Evolutionary conservation across 2,329 filamentous ascomycete species (phyloP).

Genomic region (Calonectria pseudoturangicola): DNA sequence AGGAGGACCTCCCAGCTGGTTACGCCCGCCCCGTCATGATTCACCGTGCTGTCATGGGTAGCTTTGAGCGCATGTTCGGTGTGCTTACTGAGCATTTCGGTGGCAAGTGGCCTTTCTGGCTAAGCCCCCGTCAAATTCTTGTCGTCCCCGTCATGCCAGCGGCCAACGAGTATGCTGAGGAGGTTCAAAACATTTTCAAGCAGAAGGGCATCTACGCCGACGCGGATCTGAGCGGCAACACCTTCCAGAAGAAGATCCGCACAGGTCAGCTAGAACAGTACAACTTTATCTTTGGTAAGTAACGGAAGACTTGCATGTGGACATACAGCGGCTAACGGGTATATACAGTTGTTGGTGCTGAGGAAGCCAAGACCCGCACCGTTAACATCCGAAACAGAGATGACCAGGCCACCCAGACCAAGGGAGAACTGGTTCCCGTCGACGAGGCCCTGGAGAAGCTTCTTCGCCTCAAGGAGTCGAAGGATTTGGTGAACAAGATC

Average conservation of each 20-base stretch:
- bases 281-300: conserved; percentile 85
- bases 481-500: conserved; percentile 60
- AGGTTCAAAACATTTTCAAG: conserved; percentile 82
- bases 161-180: conserved; percentile 85
- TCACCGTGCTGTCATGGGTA: conserved; percentile 86
- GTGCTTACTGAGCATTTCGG: conserved; percentile 90
- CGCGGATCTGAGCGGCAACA: conserved; percentile 79
- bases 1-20: conserved; percentile 75
- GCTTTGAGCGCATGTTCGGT: conserved; percentile 80
- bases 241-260: conserved; percentile 92
- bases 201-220: conserved; percentile 80
- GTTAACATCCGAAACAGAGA: conserved; percentile 80
- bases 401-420: conserved; percentile 76
- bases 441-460: conserved; percentile 75
- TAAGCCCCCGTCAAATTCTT: conserved; percentile 86
- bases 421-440: conserved; percentile 75
- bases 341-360: conserved; percentile 74
- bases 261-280: conserved; percentile 87
- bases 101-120: conserved; percentile 93
- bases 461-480: conserved; percentile 69
- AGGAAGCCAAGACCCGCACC: conserved; percentile 75
- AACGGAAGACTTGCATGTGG: not conserved
- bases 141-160: conserved; percentile 80
- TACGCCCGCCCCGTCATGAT: conserved; percentile 91
- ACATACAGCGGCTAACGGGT: conserved; percentile 42